These are phyloP conservation scores for Trametes elegans DNA, from an alignment of 768 basidiomycete genomes.

Conservation along the genomic window DNA sequence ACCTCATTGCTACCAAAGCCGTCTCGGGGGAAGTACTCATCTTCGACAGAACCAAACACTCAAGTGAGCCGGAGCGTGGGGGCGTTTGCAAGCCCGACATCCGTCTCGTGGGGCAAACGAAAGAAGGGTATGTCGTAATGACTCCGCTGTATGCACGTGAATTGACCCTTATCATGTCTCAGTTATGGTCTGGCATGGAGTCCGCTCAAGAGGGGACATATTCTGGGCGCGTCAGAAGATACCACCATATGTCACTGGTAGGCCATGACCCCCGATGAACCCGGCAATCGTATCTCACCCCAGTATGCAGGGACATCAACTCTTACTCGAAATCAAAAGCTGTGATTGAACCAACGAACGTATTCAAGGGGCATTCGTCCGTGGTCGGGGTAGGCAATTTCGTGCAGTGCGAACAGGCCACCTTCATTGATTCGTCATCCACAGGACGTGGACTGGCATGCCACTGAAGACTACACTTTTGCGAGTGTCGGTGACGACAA, in stretches of 20 bases:
- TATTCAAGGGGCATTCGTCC: constrained; percentile 87
- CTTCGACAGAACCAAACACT: constrained; percentile 98
- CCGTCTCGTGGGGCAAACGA: constrained; percentile 81
- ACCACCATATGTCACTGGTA: constrained; percentile 95
- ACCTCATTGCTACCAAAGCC: constrained; percentile 94
- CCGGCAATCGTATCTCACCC: background rate
- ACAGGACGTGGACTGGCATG: constrained; percentile 97
- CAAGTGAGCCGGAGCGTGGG: constrained; percentile 85
- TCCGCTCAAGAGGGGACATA: constrained; percentile 74
- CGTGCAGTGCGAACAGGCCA: background rate
- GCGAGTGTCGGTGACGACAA: constrained; percentile 97
- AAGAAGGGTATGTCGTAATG: constrained; percentile 76
- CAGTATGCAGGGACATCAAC: constrained; percentile 78
- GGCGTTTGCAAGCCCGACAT: constrained; percentile 91
- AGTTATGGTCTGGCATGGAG: constrained; percentile 97
- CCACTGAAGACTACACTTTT: constrained; percentile 76
- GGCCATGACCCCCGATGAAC: constrained; percentile 23
- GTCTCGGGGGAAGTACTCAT: constrained; percentile 87
- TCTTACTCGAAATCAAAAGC: constrained; percentile 78
- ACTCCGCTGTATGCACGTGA: background rate
- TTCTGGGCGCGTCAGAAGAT: constrained; percentile 93
- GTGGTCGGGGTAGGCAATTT: constrained; percentile 77
- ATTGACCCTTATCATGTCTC: background rate
- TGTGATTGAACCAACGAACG: constrained; percentile 78
- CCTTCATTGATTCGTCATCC: constrained; percentile 6